Base-by-base conservation (phyloP, 441 rosid species). In the Cnidoscolus chayamansa region DNA sequence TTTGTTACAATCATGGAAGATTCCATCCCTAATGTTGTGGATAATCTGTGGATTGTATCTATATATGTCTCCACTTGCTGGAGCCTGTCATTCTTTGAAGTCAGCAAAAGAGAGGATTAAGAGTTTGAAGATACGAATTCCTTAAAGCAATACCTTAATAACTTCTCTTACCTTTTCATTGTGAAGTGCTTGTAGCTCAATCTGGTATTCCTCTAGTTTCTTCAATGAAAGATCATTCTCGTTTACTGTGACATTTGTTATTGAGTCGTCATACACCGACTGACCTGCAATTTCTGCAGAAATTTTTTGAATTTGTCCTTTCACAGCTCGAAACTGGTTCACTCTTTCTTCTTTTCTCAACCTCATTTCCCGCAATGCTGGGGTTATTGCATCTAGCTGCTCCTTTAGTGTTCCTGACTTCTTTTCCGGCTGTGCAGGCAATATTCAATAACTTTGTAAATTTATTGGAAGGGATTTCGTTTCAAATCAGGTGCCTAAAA, bases 1-100 rank as follows among this genome's bases (percentile, higher is more conserved):
- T 95, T 95, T 67, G 99, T 95, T 77, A 95, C 86, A 74, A 90
- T 93, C 92, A 88, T 93, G 59, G 99, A 93, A 67, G 96, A 93
- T 80, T 93, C 97, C 91, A 90, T 89, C 72, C 94, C 99, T 73
- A 95, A 70, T 35, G 88, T 89, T 20, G 91, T 88, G 64, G 95
- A 87, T 58, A 93, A 72, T 65, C 81, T 87, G 69, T 77, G 84
- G 72, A 95, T 84, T 43, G 86, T 79, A 54, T 88, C 87, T 73
- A 83, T 90, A 50, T 88, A 84, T 57, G 82, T 88, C 68, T 91
- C 98, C 84, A 95, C 97, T 80, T 82, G 87, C 80, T 86, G 89
- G 59, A 93, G 93, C 78, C 98, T 89, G 83, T 88, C 91, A 78
- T 86, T 88, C 99, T 91, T 84, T 68, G 54, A 78, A 73, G 59